A percentile compares a stretch with the other conserved stretches of the same genome.
Conservation (phyloP, 2,329 filamentous ascomycete genomes). For the Pseudogymnoascus sp. region DNA sequence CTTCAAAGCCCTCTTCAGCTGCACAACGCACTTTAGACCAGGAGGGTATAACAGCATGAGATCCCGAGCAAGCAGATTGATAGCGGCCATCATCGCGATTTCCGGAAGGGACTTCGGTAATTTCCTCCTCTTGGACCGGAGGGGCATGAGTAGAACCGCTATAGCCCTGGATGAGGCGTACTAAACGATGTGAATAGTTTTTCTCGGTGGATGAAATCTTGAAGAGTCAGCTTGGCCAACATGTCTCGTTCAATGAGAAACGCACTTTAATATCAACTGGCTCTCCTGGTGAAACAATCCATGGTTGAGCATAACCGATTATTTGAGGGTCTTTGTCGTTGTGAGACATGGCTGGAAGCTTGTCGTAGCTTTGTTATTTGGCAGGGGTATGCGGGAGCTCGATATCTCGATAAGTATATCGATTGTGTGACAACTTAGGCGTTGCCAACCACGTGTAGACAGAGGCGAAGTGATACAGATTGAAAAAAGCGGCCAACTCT, state of each 20-base stretch:
- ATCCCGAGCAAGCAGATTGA: not conserved
- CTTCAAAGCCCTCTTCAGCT: constrained; percentile 4
- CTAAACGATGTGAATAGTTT: constrained; percentile 12
- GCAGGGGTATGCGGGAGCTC: not conserved
- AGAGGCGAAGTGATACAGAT: not conserved
- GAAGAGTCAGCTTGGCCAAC: constrained; percentile 10
- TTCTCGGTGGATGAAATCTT: constrained; percentile 15
- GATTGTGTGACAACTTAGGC: not conserved
- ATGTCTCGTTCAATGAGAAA: not conserved
- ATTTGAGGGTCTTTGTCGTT: constrained; percentile 12
- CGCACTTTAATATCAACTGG: constrained; percentile 18
- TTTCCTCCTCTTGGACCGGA: constrained; percentile 6
- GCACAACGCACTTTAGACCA: constrained; percentile 10
- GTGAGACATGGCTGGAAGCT: not conserved
- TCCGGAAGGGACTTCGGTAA: constrained; percentile 1
- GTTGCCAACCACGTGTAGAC: not conserved
- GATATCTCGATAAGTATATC: not conserved
- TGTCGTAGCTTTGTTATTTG: not conserved
- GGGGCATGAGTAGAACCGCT: constrained; percentile 12
- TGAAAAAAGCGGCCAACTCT: not conserved
- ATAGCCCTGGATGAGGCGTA: constrained; percentile 14
- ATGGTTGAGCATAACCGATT: constrained; percentile 20
- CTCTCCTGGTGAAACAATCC: constrained; percentile 20
- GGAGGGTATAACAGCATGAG: constrained; percentile 10
- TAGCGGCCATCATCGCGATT: not conserved